Evolutionary conservation across 192 early-diverging fungal species (phyloP).

Genomic region (Coemansia pectinata): DNA sequence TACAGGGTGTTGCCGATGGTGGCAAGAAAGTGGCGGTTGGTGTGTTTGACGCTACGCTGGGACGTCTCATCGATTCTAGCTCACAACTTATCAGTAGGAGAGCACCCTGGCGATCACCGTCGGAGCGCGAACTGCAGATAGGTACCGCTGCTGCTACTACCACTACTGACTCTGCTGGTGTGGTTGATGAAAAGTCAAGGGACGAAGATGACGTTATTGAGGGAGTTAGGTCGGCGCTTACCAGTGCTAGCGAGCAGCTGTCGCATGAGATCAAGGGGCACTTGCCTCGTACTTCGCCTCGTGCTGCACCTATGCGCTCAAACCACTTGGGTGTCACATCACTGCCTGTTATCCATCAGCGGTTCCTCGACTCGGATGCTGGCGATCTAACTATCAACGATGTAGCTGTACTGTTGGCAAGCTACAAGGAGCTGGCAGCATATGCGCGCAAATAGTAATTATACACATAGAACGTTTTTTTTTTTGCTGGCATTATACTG

Average conservation of each 20-base stretch:
- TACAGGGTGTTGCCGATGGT: slow-evolving; percentile 54
- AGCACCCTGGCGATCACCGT: slow-evolving; percentile 25
- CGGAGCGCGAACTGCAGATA: slow-evolving; percentile 30
- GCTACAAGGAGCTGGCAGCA: slow-evolving; percentile 45
- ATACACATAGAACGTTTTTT: not conserved
- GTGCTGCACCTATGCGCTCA: not conserved
- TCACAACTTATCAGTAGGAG: slow-evolving; percentile 21
- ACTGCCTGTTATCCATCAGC: slow-evolving; percentile 15
- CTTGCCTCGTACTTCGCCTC: slow-evolving; percentile 16
- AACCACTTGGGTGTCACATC: too few species aligned
- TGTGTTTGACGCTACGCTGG: slow-evolving; percentile 52
- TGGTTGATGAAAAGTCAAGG: slow-evolving; percentile 6
- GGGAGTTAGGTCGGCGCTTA: slow-evolving; percentile 27
- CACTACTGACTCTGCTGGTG: not conserved
- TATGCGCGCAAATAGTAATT: slow-evolving; percentile 18
- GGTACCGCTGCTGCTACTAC: not conserved
- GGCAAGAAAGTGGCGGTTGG: slow-evolving; percentile 51
- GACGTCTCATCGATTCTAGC: slow-evolving; percentile 37
- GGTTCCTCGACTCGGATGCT: slow-evolving; percentile 13
- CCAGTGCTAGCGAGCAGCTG: slow-evolving; percentile 39
- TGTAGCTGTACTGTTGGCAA: slow-evolving; percentile 31
- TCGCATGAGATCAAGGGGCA: slow-evolving; percentile 43
- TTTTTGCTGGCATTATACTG: not conserved
- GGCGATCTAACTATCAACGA: slow-evolving; percentile 38
- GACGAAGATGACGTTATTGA: slow-evolving; percentile 9